phyloP scores from a whole-genome alignment of 768 basidiomycete species.

The Filobasidium wieringae region DNA sequence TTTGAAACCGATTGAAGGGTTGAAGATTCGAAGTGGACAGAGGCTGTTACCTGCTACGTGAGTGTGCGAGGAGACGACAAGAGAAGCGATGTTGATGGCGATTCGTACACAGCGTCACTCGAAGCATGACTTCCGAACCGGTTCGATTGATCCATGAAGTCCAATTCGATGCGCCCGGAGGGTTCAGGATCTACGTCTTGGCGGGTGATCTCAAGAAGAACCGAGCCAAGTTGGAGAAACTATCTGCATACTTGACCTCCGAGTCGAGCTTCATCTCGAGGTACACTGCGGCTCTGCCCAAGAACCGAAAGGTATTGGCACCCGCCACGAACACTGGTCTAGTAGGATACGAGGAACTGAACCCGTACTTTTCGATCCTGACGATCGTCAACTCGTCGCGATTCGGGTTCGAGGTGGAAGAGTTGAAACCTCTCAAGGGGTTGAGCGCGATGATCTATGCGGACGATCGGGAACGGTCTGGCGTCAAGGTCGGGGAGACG shows the following conservation, averaged over 20 bases:
- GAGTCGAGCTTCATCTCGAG: constrained; percentile 5
- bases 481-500: constrained; percentile 10
- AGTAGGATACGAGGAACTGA: constrained; percentile 12
- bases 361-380: constrained; percentile 15
- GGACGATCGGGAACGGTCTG: constrained; percentile 10
- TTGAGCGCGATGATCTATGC: constrained; percentile 16
- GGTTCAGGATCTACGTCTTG: constrained; percentile 18
- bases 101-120: constrained; percentile 9
- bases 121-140: constrained; percentile 12
- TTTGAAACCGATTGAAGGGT: constrained; percentile 8
- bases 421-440: constrained; percentile 7
- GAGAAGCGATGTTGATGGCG: not conserved
- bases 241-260: constrained; percentile 13
- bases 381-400: constrained; percentile 13
- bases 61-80: not conserved
- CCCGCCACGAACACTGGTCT: constrained; percentile 13
- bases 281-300: constrained; percentile 7
- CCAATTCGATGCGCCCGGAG: constrained; percentile 15
- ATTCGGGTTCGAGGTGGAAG: constrained; percentile 14
- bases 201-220: constrained; percentile 7
- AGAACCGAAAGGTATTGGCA: constrained; percentile 12
- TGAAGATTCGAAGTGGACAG: constrained; percentile 10
- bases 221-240: not conserved
- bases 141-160: constrained; percentile 18
- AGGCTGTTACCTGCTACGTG: constrained; percentile 11